Evolutionary conservation across 2,329 filamentous ascomycete species (phyloP).

Genomic region (Alternaria alternata): DNA sequence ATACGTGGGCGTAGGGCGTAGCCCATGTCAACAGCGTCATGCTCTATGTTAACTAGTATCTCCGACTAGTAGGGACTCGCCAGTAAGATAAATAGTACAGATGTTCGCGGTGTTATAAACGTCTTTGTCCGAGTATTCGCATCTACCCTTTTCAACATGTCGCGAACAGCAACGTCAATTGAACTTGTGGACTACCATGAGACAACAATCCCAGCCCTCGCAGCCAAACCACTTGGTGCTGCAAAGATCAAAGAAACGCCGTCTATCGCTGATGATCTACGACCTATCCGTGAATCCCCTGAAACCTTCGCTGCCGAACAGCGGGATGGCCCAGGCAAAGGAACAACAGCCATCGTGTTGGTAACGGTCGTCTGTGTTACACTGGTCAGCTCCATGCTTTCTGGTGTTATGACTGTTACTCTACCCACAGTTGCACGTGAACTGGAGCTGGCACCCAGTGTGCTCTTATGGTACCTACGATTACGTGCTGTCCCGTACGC

Average conservation of each 20-base stretch:
- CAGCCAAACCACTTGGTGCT: conserved; percentile 11
- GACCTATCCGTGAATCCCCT: conserved; percentile 8
- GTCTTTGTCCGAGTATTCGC: background rate
- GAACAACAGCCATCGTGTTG: conserved; percentile 28
- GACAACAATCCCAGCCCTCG: conserved; percentile 13
- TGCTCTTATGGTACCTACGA: conserved; percentile 39
- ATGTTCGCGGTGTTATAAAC: background rate
- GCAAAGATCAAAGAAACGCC: conserved; percentile 2
- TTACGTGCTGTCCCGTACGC: background rate
- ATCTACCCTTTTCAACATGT: conserved; percentile 24
- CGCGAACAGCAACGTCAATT: conserved; percentile 35
- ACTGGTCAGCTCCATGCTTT: conserved; percentile 36
- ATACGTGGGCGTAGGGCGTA: background rate
- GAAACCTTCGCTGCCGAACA: conserved; percentile 26
- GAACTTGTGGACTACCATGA: conserved; percentile 30
- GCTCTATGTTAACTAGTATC: background rate
- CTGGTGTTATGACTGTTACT: conserved; percentile 53
- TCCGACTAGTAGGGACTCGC: background rate
- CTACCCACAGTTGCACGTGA: conserved; percentile 54
- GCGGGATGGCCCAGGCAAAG: conserved; percentile 27
- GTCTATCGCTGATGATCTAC: background rate
- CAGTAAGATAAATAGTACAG: background rate
- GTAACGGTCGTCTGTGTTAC: conserved; percentile 26
- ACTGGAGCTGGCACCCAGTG: conserved; percentile 29
- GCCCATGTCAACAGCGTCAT: background rate